Evolutionary conservation across 192 early-diverging fungal species (phyloP).

Genomic region (Fimicolochytrium jonesii): DNA sequence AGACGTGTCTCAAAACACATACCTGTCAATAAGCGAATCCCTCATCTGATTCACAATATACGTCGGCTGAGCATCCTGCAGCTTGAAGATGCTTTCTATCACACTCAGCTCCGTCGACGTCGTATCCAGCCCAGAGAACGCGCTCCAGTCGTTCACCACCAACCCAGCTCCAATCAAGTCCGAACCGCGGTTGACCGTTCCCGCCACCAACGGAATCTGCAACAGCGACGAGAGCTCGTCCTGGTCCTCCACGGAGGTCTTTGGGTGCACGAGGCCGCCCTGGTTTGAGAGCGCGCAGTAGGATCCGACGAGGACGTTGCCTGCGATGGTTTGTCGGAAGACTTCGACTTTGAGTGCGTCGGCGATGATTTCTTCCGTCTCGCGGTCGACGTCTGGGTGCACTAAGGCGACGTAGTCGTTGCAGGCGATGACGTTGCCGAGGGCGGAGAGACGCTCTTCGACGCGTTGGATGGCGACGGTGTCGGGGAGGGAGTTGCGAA

Average conservation of each 20-base stretch:
- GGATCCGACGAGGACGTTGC: conserved; percentile 93
- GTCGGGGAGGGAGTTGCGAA: conserved; percentile 94
- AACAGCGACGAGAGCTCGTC: conserved; percentile 96
- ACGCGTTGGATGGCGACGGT: conserved; percentile 90
- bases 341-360: conserved; percentile 98
- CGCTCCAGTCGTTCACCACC: conserved; percentile 98
- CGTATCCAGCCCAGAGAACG: conserved; percentile 95
- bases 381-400: conserved; percentile 96
- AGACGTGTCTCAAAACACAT: conserved; percentile 46
- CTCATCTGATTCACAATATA: conserved; percentile 92
- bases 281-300: conserved; percentile 97
- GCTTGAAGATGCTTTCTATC: conserved; percentile 95
- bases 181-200: conserved; percentile 97
- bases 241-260: conserved; percentile 93
- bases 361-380: conserved; percentile 99
- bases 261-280: conserved; percentile 93
- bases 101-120: conserved; percentile 95
- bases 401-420: conserved; percentile 99
- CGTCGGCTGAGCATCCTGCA: conserved; percentile 85
- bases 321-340: conserved; percentile 96
- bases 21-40: conserved; percentile 83
- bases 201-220: conserved; percentile 95
- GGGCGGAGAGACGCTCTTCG: conserved; percentile 93
- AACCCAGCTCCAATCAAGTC: conserved; percentile 95
- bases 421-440: conserved; percentile 99